Conservation (phyloP, 1,139 yeast species). For the Groenewaldozyma sp. region DNA sequence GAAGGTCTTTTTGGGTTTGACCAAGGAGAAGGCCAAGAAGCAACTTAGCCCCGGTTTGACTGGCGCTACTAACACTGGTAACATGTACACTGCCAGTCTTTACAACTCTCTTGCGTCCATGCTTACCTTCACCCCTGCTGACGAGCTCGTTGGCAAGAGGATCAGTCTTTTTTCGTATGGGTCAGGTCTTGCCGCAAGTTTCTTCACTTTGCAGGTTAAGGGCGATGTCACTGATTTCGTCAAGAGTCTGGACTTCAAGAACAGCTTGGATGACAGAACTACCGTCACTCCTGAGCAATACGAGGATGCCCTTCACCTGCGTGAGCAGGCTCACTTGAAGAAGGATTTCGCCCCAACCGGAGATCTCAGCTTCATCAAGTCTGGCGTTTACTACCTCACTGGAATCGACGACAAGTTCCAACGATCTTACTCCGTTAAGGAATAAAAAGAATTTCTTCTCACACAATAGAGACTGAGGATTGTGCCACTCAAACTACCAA, state of each 20-base stretch:
- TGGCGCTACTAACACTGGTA: constrained; percentile 96
- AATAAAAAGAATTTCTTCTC: constrained; percentile 18
- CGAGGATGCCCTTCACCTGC: constrained; percentile 68
- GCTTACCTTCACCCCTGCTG: constrained; percentile 65
- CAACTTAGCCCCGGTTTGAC: constrained; percentile 74
- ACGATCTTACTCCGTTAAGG: constrained; percentile 64
- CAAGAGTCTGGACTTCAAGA: constrained; percentile 56
- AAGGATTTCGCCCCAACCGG: constrained; percentile 76
- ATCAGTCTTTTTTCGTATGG: constrained; percentile 95
- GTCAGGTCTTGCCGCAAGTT: constrained; percentile 91
- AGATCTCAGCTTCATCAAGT: constrained; percentile 54
- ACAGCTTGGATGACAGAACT: constrained; percentile 59
- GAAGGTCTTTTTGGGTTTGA: constrained; percentile 70
- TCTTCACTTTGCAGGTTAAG: constrained; percentile 68
- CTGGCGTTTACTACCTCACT: constrained; percentile 78
- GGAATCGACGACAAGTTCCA: constrained; percentile 83
- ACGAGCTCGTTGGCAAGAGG: constrained; percentile 69
- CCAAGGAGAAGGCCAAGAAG: constrained; percentile 60
- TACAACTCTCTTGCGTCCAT: constrained; percentile 83
- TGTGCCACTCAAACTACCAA: too few species aligned
- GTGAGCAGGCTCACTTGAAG: constrained; percentile 84
- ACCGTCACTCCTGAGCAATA: constrained; percentile 69
- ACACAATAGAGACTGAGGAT: too few species aligned
- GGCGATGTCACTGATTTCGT: constrained; percentile 74
- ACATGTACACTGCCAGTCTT: constrained; percentile 94